phyloP scores from a whole-genome alignment of 345 rosid genomes.

The Salix viminalis region DNA sequence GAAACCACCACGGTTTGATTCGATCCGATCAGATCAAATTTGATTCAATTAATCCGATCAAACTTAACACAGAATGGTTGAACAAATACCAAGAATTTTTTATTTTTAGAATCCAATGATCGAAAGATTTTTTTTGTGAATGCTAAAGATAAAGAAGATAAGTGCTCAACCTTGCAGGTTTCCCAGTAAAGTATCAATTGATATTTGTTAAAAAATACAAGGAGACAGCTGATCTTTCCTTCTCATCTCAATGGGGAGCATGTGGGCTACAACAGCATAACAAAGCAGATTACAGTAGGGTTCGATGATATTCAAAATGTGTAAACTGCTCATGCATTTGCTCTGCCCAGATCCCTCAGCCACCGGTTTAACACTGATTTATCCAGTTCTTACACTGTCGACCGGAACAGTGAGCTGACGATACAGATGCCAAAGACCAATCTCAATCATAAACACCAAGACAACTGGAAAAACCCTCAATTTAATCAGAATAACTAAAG shows the following conservation, averaged over 20 bases:
- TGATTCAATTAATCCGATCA: too few relatives aligned
- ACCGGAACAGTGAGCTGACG: neutral
- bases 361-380: neutral
- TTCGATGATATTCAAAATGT: neutral
- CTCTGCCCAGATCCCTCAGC: neutral
- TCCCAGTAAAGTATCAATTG: neutral
- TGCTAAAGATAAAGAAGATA: neutral
- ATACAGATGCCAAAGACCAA: neutral
- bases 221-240: neutral
- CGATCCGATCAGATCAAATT: too few relatives aligned
- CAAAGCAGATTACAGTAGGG: neutral
- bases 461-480: neutral
- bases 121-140: too few relatives aligned
- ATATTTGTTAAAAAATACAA: neutral
- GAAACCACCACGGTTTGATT: too few relatives aligned
- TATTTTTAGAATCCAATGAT: too few relatives aligned
- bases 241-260: slow-evolving; percentile 9
- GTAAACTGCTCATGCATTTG: neutral
- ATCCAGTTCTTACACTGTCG: neutral
- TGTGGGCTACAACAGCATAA: neutral
- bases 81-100: too few relatives aligned
- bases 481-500: slow-evolving; percentile 1
- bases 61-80: too few relatives aligned
- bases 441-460: slow-evolving; percentile 1
- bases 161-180: neutral